phyloP scores from a whole-genome alignment of 345 rosid species.

The Mangifera indica region DNA sequence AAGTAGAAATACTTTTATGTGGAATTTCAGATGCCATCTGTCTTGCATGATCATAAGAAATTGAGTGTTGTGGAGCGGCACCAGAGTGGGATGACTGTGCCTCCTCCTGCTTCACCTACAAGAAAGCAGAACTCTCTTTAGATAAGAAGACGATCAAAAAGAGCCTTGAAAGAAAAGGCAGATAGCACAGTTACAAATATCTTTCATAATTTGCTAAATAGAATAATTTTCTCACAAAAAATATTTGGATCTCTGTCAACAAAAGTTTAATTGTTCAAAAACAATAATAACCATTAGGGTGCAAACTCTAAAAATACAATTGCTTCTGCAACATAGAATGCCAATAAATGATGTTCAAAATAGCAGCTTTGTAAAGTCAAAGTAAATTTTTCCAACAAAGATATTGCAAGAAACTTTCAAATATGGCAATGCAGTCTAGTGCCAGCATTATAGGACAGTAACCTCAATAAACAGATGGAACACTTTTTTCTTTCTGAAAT shows the following conservation, averaged over 20 bases:
- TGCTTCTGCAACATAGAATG: background rate
- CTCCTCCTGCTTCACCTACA: slow-evolving; percentile 51
- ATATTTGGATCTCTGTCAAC: background rate
- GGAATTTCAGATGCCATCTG: slow-evolving; percentile 44
- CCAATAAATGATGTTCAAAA: background rate
- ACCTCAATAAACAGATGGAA: too few relatives aligned
- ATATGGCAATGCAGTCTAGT: background rate
- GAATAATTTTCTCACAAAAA: background rate
- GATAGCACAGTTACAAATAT: background rate
- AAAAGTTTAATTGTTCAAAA: background rate
- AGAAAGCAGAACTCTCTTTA: background rate
- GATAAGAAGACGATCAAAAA: background rate
- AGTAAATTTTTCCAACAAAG: too few relatives aligned
- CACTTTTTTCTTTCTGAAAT: too few relatives aligned
- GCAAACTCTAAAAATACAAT: background rate
- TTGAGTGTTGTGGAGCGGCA: slow-evolving; percentile 36
- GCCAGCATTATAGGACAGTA: too few relatives aligned
- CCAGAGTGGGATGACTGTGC: slow-evolving; percentile 39
- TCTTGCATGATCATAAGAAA: slow-evolving; percentile 39
- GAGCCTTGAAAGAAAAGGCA: background rate
- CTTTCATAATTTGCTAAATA: background rate
- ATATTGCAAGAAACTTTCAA: background rate
- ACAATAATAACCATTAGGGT: background rate
- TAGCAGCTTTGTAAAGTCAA: background rate
- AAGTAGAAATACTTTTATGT: slow-evolving; percentile 34